Evolutionary conservation across 768 basidiomycete species (phyloP), one percentile per base, ranked within the genome.

Genomic region (Auriculariales sp.): DNA sequence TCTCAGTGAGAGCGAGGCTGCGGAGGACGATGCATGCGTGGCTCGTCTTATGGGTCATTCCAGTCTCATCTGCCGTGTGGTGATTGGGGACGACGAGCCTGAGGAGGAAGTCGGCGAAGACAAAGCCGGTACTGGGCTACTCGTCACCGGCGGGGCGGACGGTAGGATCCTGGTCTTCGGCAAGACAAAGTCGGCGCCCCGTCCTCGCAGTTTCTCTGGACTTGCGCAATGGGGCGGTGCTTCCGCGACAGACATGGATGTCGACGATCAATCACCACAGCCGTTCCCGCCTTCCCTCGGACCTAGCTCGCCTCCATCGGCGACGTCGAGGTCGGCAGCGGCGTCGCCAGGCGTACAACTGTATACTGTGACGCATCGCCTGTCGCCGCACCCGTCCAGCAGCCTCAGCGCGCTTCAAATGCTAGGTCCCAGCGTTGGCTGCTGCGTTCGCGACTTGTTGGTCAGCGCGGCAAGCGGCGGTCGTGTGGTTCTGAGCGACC

Each of bases 41-140:
- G 92, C 91, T 1, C 74, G 92, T 15, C 71, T 97, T 0, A 85
- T 89, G 65, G 91, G 87, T 3, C 93, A 97, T 64, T 91, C 88
- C 0, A 82, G 87, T 1, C 82, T 97, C 49, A 89, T 97, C 28
- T 93, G 90, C 56, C 87, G 92, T 59, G 70, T 97, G 7, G 88
- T 91, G 58, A 75, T 93, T 42, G 78, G 77, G 6, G 54, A 54
- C 9, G 69, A 64, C 14, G 64, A 79, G 39, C n/a, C n/a, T n/a
- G n/a, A n/a, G n/a, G n/a, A n/a, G n/a, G n/a, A n/a, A n/a, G n/a
- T n/a, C n/a, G n/a, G n/a, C n/a, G n/a, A n/a, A n/a, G n/a, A n/a
- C n/a, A n/a, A 88, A 91, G 58, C 75, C 93, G 39, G 78, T 77
- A 5, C 55, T 54, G 11, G 64, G 12, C 64, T 79, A 39, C 79